phyloP scores from a whole-genome alignment of 495 filamentous ascomycete genomes.

The Penicillium roqueforti region DNA sequence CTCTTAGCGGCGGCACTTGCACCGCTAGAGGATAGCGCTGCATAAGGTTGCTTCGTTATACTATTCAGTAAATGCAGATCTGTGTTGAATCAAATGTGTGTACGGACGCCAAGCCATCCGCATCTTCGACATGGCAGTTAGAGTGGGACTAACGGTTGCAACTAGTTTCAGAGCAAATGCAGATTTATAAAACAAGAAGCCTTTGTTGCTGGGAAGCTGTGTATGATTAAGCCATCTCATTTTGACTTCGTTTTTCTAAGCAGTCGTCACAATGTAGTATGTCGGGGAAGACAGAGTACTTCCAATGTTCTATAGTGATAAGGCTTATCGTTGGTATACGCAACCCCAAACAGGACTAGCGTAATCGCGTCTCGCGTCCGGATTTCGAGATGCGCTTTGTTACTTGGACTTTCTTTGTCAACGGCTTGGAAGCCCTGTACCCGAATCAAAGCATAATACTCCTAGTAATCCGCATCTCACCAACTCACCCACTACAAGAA shows the following conservation, averaged over 20 bases:
- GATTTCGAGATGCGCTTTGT: slow-evolving; percentile 15
- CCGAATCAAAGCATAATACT: neutral
- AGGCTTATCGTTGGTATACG: slow-evolving; percentile 26
- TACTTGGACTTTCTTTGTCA: neutral
- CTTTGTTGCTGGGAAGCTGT: no score
- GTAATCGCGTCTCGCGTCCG: slow-evolving; percentile 32
- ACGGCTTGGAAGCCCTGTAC: neutral
- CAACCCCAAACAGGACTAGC: slow-evolving; percentile 34
- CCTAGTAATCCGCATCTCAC: neutral
- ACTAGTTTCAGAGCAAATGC: no score
- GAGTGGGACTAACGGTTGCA: neutral
- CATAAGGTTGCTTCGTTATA: neutral
- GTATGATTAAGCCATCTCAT: no score
- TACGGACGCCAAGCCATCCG: neutral
- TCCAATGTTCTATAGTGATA: slow-evolving; percentile 12
- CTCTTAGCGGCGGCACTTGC: neutral
- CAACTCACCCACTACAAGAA: neutral
- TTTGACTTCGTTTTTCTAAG: no score
- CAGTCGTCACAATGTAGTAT: no score
- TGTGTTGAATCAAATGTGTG: neutral
- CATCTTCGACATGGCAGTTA: neutral
- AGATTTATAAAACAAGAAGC: no score
- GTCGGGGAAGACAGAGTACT: neutral
- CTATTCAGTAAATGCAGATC: neutral
- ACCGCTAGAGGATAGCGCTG: neutral